These are phyloP conservation scores for Euclidium syriacum DNA, from an alignment of 345 rosid genomes.

Conservation along the genomic window DNA sequence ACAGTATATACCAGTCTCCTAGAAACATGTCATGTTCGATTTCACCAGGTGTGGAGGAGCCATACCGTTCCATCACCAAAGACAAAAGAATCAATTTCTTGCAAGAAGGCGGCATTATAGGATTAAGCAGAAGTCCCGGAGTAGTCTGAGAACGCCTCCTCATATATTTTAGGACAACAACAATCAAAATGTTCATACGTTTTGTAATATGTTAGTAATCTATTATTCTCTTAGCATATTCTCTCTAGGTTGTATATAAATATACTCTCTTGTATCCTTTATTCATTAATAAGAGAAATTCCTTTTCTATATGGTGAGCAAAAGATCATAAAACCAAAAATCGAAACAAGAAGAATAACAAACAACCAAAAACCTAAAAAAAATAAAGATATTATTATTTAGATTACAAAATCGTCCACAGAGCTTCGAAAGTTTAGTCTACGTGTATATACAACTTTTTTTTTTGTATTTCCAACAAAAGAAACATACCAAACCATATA, in stretches of 20 bases:
- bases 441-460: constrained; percentile 15
- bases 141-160: constrained; percentile 46
- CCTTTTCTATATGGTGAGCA: too few species aligned
- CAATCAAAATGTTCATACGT: too few species aligned
- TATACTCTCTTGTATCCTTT: too few species aligned
- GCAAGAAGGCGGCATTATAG: constrained; percentile 50
- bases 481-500: constrained; percentile 21
- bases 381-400: background rate
- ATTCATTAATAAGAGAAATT: too few species aligned
- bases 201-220: too few species aligned
- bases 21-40: constrained; percentile 59
- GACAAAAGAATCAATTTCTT: constrained; percentile 42
- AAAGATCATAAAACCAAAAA: too few species aligned
- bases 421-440: constrained; percentile 8
- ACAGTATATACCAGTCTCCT: constrained; percentile 44
- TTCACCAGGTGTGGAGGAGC: constrained; percentile 56
- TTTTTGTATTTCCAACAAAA: constrained; percentile 14
- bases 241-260: too few species aligned
- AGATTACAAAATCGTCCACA: constrained; percentile 4
- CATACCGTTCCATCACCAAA: constrained; percentile 52
- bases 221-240: too few species aligned
- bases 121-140: constrained; percentile 38
- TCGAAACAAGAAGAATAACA: background rate
- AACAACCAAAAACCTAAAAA: background rate
- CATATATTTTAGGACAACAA: constrained; percentile 46